phyloP scores from a whole-genome alignment of 148 eudicot species.

The Arctostaphylos glauca region DNA sequence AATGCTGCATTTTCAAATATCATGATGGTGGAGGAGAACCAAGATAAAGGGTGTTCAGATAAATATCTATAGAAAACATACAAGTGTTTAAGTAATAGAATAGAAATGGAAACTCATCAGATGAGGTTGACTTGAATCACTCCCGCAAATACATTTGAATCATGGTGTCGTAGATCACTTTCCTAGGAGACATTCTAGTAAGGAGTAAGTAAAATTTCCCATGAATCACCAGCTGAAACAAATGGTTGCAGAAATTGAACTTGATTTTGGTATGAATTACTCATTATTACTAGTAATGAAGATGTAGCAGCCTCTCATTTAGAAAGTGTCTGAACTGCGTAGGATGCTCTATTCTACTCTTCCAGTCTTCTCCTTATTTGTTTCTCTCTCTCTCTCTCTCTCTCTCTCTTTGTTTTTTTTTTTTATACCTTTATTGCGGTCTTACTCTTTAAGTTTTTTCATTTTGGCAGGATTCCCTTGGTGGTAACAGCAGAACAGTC shows the following conservation, averaged over 20 bases:
- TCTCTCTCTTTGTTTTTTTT: no score
- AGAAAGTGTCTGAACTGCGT: background rate
- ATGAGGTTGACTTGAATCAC: background rate
- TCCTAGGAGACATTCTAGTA: background rate
- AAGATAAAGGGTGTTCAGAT: background rate
- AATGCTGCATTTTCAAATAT: background rate
- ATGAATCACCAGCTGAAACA: background rate
- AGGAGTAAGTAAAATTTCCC: background rate
- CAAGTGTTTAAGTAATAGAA: background rate
- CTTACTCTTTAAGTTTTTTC: conserved; percentile 11
- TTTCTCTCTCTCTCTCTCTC: background rate
- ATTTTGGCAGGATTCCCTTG: conserved; percentile 88
- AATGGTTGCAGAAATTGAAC: background rate
- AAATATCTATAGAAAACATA: background rate
- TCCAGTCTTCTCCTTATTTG: background rate
- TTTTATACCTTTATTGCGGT: conserved; percentile 9
- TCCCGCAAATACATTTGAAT: background rate
- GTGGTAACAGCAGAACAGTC: conserved; percentile 98
- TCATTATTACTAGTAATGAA: background rate
- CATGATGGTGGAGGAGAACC: background rate
- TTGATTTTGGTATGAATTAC: background rate
- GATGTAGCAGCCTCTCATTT: background rate
- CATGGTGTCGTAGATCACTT: background rate
- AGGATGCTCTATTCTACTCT: background rate
- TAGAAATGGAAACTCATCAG: conserved; percentile 11